phyloP scores from a whole-genome alignment of 1,284 basidiomycete genomes.

The Afroboletus lepidellus region DNA sequence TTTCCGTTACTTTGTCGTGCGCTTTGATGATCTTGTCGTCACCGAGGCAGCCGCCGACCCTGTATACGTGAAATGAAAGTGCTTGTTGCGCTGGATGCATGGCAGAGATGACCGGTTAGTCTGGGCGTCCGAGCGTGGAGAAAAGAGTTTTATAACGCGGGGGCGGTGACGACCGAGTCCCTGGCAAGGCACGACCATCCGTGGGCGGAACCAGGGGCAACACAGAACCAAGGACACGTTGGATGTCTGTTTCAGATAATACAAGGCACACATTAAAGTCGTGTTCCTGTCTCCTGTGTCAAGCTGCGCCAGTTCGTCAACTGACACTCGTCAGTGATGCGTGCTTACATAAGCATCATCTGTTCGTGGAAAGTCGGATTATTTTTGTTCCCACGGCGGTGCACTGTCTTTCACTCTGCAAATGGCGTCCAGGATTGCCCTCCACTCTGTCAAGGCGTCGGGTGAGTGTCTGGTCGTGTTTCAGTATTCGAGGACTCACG shows the following conservation, averaged over 20 bases:
- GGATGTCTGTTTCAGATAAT: not conserved
- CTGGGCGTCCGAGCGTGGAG: not conserved
- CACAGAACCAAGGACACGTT: not conserved
- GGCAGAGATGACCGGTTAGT: not conserved
- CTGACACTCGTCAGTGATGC: no score
- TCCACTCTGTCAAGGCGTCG: conserved; percentile 60
- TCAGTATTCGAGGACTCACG: conserved; percentile 5
- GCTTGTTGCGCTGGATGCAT: conserved; percentile 10
- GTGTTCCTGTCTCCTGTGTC: not conserved
- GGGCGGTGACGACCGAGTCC: not conserved
- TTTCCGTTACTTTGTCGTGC: conserved; percentile 21
- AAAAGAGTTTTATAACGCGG: not conserved
- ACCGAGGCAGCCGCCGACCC: conserved; percentile 22
- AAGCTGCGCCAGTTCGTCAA: no score
- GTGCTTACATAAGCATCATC: conserved; percentile 17
- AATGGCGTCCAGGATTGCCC: conserved; percentile 74
- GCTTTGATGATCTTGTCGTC: conserved; percentile 26
- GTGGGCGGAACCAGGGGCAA: not conserved
- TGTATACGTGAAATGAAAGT: conserved; percentile 28
- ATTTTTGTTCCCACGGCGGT: conserved; percentile 39
- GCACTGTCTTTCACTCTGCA: conserved; percentile 15
- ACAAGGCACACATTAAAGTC: not conserved
- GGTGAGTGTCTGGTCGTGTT: conserved; percentile 38
- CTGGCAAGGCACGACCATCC: not conserved
- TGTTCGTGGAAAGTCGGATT: conserved; percentile 45